Evolutionary conservation across 208 protist genomes (phyloP), one percentile per base, ranked within the genome.

Genomic region (Leishmania major): DNA sequence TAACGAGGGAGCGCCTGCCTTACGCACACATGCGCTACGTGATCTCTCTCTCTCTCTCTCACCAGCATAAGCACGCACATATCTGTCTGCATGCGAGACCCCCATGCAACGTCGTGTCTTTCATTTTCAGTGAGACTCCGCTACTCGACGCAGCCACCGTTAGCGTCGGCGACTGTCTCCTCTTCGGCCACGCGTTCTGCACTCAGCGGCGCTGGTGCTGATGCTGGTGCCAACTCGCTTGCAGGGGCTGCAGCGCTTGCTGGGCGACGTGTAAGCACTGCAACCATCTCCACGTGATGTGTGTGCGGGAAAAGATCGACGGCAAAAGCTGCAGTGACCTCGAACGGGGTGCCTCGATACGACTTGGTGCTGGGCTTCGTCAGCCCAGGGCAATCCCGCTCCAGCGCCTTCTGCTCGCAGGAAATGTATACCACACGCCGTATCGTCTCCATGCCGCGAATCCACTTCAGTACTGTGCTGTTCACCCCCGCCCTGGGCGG

Each of bases 261-360:
- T n/a, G 60, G 47, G 28, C 79, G 80, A 74, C 96, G 89, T 60
- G 94, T 91, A 66, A 99, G 88, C 31, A 99, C 90, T 0, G 92
- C 92, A 40, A 99, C 92, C 88, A 99, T 94, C 89, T 99, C 98
- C 37, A 95, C 91, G 80, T 99, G 96, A 53, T 96, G 93, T 53
- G 98, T 99, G 88, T 99, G 98, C 11, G 98, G 98, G 81, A 99
- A 99, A 45, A 99, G 85, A 83, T 99, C 98, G 17, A 99, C 94
- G 0, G 94, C 97, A 60, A 98, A 96, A 40, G 88, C 87, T 62
- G 91, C 90, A 4, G 94, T 90, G 43, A 98, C 92, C 67, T 85
- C 85, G 77, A 99, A 99, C 28, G 97, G 95, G 10, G 64, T 45
- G n/a, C 91, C 92, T 19, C 88, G 83, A 82, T 96, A 96, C 28